Base-by-base conservation (phyloP, 805 yeast species). In the Schwanniomyces pseudopolymorphus region DNA sequence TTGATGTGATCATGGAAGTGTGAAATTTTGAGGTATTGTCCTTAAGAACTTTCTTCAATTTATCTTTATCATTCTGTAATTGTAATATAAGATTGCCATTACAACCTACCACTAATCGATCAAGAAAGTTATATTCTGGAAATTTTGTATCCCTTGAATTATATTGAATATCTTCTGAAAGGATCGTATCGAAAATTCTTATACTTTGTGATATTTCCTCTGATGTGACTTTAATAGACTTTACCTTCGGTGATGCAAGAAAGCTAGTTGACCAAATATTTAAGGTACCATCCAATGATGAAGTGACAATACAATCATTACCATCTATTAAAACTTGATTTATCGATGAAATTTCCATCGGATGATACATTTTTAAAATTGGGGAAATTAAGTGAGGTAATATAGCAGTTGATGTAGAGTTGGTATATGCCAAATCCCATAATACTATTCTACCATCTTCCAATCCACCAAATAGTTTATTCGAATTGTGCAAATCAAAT, bases 401-500 rank as follows among this genome's bases (percentile, higher is more conserved):
- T 14, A 55, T 43, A 7, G 50, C 56, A 14, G 61, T 54, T 2
- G 27, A 39, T 22, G 33, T 39, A 8, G 51, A 33, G 13, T 50
- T 45, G 37, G 24, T 38, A 14, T 44, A 48, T n/a, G 40, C 20
- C 20, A 75, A 50, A 52, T 79, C 78, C 83, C 84, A 81, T 7
- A 77, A 59, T n/a, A 72, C 74, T 1, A 81, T 39, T 42, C 70
- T 69, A 0, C 87, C 86, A 53, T 76, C 75, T 14, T 56, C 55
- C 4, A 80, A 68, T 0, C 84, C 81, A 0, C 75, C 84, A 22
- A 78, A 57, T 0, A 82, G 60, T 42, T 71, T 66, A 41, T 67
- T 64, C 1, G 76, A 59, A 19, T 68, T 63, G 13, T 59, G 50
- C 9, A 56, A 56, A 25, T 77, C 74, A 48, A 80, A 79, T 45